Conservation (phyloP, 352 stramenopile genomes). For the Halophytophthora polymorphica region DNA sequence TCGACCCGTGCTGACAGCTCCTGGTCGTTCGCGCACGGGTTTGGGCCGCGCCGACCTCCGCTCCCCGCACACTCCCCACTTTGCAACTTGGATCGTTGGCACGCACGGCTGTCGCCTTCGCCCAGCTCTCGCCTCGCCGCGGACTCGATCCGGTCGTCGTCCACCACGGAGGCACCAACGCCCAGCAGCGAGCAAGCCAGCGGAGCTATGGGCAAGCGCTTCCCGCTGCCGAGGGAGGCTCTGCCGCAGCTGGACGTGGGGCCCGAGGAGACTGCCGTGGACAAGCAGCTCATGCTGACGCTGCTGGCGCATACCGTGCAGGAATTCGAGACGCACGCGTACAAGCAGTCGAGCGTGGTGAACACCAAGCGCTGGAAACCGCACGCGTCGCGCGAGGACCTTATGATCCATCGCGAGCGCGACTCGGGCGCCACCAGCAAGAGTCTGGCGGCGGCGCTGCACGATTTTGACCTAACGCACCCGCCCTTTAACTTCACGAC, state of each 20-base stretch:
- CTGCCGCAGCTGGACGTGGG: constrained; percentile 39
- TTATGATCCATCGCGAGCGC: constrained; percentile 39
- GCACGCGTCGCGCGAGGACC: constrained; percentile 26
- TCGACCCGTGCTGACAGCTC: no score
- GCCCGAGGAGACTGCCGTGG: constrained; percentile 29
- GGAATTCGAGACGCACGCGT: constrained; percentile 43
- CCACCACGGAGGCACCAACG: no score
- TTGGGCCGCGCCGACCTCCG: no score
- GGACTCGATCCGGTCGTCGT: no score
- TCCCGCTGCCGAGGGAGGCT: constrained; percentile 41
- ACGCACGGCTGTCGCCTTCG: no score
- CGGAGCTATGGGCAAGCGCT: constrained; percentile 9
- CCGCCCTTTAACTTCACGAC: constrained; percentile 19
- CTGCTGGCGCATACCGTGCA: constrained; percentile 45
- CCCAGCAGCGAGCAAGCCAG: no score
- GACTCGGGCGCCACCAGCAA: constrained; percentile 25
- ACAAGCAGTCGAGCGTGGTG: constrained; percentile 26
- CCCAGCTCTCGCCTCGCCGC: no score
- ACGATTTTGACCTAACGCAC: constrained; percentile 17
- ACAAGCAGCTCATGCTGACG: constrained; percentile 34
- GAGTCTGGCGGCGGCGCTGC: constrained; percentile 14
- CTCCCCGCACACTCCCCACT: no score
- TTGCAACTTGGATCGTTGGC: no score
- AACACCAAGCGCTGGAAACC: constrained; percentile 33
- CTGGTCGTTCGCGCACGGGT: no score